Percentiles rank a stretch among this genome's conserved stretches.
Conservation (phyloP, 192 early-diverging fungal species). For the Rhizophlyctis rosea region DNA sequence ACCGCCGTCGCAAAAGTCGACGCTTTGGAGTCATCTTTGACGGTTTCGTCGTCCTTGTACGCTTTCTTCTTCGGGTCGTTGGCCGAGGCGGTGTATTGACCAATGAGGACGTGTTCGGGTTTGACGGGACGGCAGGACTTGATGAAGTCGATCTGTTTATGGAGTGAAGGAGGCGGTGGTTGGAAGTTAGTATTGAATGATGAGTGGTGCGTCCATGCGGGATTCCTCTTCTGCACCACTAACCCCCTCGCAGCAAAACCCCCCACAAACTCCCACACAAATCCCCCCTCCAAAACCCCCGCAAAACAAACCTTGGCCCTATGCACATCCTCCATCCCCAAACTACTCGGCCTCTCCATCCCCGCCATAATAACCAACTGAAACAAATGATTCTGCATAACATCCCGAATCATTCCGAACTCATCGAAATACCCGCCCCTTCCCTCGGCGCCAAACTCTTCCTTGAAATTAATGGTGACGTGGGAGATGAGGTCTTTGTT, state of each 20-base stretch:
- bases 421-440: conserved; percentile 94
- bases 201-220: too few relatives aligned
- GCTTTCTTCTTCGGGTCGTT: conserved; percentile 27
- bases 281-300: background rate
- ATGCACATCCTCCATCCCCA: conserved; percentile 76
- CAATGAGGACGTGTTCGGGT: conserved; percentile 21
- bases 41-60: conserved; percentile 35
- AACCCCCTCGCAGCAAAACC: too few relatives aligned
- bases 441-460: conserved; percentile 85
- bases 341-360: conserved; percentile 77
- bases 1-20: conserved; percentile 28
- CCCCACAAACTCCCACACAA: background rate
- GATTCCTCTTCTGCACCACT: too few relatives aligned
- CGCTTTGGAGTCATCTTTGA: conserved; percentile 32
- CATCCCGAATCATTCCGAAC: conserved; percentile 90
- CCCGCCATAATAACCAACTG: conserved; percentile 81
- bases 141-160: conserved; percentile 38
- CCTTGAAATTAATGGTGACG: conserved; percentile 89
- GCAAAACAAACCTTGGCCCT: conserved; percentile 63
- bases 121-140: conserved; percentile 36
- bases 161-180: too few relatives aligned
- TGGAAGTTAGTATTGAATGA: too few relatives aligned
- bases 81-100: conserved; percentile 25
- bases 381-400: conserved; percentile 60
- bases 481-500: conserved; percentile 71